Evolutionary conservation across 164 flowering plant species (phyloP).

Genomic region (Tetrastigma voinierianum): DNA sequence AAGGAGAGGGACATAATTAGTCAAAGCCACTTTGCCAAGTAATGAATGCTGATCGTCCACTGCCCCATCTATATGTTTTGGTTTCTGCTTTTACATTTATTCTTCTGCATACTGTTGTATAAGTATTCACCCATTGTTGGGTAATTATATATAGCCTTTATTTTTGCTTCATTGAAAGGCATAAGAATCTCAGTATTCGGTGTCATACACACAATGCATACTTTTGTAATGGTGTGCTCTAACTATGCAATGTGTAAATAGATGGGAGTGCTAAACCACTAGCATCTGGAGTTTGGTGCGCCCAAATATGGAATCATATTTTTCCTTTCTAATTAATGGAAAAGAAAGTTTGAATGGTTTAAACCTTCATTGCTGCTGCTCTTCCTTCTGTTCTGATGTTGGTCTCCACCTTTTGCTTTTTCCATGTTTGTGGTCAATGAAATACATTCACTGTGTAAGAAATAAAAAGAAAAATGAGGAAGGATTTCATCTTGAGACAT

Average conservation of each 20-base stretch:
- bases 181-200: constrained; percentile 1
- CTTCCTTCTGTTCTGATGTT: no score
- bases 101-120: neutral
- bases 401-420: no score
- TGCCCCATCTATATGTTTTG: constrained; percentile 8
- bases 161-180: neutral
- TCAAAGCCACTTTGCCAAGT: constrained; percentile 12
- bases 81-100: constrained; percentile 8
- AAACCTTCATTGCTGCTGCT: neutral
- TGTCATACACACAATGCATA: constrained; percentile 9
- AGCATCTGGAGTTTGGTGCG: neutral
- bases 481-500: no score
- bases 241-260: neutral
- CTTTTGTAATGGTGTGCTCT: neutral
- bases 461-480: no score
- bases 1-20: neutral
- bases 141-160: neutral
- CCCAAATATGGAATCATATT: neutral
- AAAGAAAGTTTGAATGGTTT: neutral
- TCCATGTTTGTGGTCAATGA: no score
- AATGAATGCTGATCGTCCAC: constrained; percentile 7
- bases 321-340: neutral
- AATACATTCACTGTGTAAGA: no score
- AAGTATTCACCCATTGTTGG: neutral
- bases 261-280: neutral